A percentile compares a stretch with the other conserved stretches of the same genome.
Conservation (phyloP, 495 filamentous ascomycete species). For the Daldinia concentrica region DNA sequence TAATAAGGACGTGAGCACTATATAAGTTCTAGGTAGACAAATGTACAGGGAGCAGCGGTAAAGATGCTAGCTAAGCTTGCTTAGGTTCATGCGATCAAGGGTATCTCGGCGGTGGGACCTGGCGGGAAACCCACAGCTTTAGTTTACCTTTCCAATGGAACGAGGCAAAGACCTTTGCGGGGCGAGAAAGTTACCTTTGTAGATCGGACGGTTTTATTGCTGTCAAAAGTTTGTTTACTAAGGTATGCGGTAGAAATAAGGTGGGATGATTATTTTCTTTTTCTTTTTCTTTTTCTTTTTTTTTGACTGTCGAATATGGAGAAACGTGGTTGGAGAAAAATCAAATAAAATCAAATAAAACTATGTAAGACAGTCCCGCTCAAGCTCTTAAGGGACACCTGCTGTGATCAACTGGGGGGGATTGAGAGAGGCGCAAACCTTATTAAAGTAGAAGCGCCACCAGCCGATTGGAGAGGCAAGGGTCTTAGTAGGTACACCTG, state of each 20-base stretch:
- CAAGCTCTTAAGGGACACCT: conserved; percentile 37
- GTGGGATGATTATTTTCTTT: conserved; percentile 28
- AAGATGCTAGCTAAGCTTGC: conserved; percentile 17
- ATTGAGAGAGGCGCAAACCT: conserved; percentile 40
- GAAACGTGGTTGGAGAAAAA: conserved; percentile 40
- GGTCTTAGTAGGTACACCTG: conserved; percentile 16
- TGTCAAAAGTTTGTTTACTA: conserved; percentile 38
- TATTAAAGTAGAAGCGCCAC: conserved; percentile 41
- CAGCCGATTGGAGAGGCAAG: conserved; percentile 41
- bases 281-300: background rate
- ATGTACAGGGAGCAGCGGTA: conserved; percentile 23
- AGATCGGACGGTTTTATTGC: conserved; percentile 31
- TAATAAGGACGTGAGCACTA: conserved; percentile 33
- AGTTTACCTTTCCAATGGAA: conserved; percentile 35
- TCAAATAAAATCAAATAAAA: conserved; percentile 7
- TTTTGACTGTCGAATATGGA: conserved; percentile 21
- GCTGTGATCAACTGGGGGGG: conserved; percentile 36
- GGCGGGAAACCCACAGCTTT: conserved; percentile 29
- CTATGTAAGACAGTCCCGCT: conserved; percentile 37
- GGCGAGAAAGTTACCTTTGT: background rate
- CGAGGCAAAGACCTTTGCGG: conserved; percentile 6
- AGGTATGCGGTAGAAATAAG: conserved; percentile 42
- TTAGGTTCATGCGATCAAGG: conserved; percentile 37
- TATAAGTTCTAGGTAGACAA: conserved; percentile 12
- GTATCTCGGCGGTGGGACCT: conserved; percentile 32